Base-by-base conservation (phyloP, 169 alveolate species). In the Neospora caninum region DNA sequence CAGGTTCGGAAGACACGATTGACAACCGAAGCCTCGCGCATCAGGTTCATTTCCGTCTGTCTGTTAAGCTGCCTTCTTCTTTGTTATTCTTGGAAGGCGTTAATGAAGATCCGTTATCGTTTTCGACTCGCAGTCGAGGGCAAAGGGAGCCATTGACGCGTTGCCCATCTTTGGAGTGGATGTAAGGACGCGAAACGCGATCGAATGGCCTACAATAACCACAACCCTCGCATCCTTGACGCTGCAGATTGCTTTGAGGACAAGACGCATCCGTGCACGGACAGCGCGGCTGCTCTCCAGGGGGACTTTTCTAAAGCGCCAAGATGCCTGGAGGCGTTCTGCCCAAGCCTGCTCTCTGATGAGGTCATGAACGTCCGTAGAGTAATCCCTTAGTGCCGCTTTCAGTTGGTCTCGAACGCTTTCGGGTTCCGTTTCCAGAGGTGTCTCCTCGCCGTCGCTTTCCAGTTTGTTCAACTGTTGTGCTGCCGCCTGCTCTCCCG, bases 141-240 rank as follows among this genome's bases (percentile, higher is more conserved):
- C 89, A 29, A 42, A 82, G 1, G 89, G 89, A 29, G 39, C 43
- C 10, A 82, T 82, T 41, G n/a, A 2, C 22, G 89, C 67, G 67
- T 82, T 82, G n/a, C 41, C 67, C 89, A 82, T 82, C 39, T 82
- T 82, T 0, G 67, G n/a, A 27, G 41, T 42, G 38, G 10, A 9
- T 22, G 89, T 82, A 36, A 82, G 89, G 22, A 82, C 39, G 43
- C 54, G 64, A 42, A 82, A 82, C 38, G 67, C 13, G 41, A 42
- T 31, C n/a, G 89, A 82, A 67, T 82, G 89, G 36, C 89, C 89
- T 20, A 82, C 89, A 34, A 82, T 82, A 20, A 42, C 69, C 41
- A 82, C 67, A 39, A 82, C 67, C n/a, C 64, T 22, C 41, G 89
- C 89, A 22, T 82, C 89, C 64, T 42, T 38, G 64, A 82, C 67